These are phyloP conservation scores for Casaregolazyma suthepensis DNA, from an alignment of 1,139 yeast genomes.

Conservation along the genomic window DNA sequence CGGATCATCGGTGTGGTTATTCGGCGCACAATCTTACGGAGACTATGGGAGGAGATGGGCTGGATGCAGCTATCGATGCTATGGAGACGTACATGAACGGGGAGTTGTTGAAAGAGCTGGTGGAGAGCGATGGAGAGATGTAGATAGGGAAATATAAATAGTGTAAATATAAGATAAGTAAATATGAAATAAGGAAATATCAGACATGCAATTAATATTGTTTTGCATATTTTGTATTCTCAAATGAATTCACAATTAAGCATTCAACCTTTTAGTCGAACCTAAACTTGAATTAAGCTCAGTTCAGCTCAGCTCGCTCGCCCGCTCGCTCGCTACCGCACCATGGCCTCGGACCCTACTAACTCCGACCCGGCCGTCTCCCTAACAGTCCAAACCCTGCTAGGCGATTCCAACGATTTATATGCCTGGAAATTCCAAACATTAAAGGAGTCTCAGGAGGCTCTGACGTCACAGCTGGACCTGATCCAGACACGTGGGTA, in stretches of 20 bases:
- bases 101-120: constrained; percentile 38
- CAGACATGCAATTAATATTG: too few relatives aligned
- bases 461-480: constrained; percentile 23
- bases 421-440: constrained; percentile 25
- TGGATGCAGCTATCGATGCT: constrained; percentile 58
- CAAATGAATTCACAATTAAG: too few relatives aligned
- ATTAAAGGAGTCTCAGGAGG: constrained; percentile 26
- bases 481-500: constrained; percentile 21
- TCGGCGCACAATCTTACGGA: constrained; percentile 77
- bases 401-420: constrained; percentile 26
- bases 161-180: background rate
- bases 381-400: constrained; percentile 19
- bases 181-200: background rate
- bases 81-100: constrained; percentile 45
- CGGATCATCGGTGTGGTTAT: constrained; percentile 87
- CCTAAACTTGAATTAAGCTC: background rate
- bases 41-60: constrained; percentile 63
- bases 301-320: too few relatives aligned
- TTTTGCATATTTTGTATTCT: too few relatives aligned
- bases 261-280: too few relatives aligned
- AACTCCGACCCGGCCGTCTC: constrained; percentile 5
- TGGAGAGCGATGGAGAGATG: constrained; percentile 8
- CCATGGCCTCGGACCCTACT: constrained; percentile 4
- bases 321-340: too few relatives aligned
- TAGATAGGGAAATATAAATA: background rate